Evolutionary conservation across 1,284 basidiomycete genomes (phyloP).

Genomic region (Ceratobasidium papillatum): DNA sequence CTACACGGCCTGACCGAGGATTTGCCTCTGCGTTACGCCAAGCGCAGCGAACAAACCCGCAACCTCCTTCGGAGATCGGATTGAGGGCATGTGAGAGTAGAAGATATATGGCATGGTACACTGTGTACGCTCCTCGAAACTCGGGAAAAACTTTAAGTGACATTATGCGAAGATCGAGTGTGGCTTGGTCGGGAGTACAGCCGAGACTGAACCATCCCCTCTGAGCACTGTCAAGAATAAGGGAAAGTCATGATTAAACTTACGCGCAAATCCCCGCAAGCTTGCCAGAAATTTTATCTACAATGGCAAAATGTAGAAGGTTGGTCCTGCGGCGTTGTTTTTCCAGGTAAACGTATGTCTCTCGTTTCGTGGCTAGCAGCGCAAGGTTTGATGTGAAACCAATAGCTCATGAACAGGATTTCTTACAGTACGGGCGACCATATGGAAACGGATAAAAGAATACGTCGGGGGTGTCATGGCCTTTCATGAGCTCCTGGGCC

Average conservation of each 20-base stretch:
- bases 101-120: slow-evolving; percentile 1
- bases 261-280: slow-evolving; percentile 8
- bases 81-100: slow-evolving; percentile 10
- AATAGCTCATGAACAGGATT: neutral
- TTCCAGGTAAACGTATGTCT: slow-evolving; percentile 11
- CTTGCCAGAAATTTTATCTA: neutral
- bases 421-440: slow-evolving; percentile 4
- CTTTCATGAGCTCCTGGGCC: slow-evolving; percentile 14
- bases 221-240: neutral
- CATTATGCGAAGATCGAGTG: slow-evolving; percentile 3
- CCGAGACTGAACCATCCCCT: neutral
- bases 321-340: slow-evolving; percentile 12
- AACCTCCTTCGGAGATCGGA: slow-evolving; percentile 15
- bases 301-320: slow-evolving; percentile 5
- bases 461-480: neutral
- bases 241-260: neutral
- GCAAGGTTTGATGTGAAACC: neutral
- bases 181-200: slow-evolving; percentile 11
- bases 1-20: neutral
- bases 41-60: neutral
- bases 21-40: neutral
- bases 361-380: neutral
- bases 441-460: slow-evolving; percentile 16
- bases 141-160: neutral
- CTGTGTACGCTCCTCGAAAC: neutral